Evolutionary conservation across 2,329 filamentous ascomycete genomes (phyloP), one percentile per base, ranked within the genome.

Genomic region (Exutisphaerella laricina): DNA sequence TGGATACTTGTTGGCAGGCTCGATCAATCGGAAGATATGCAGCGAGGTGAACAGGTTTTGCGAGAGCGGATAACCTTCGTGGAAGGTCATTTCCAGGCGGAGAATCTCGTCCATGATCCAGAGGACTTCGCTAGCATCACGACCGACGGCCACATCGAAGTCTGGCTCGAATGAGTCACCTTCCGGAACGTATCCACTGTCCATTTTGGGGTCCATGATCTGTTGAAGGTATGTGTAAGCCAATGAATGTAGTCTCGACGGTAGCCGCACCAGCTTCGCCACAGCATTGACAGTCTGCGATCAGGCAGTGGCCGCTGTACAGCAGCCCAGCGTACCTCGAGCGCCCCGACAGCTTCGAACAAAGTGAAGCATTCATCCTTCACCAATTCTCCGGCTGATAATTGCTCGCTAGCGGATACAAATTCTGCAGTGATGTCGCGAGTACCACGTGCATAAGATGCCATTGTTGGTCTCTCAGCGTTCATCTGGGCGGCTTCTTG

Each of bases 181-280:
- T 5, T 84, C 79, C 14, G 79, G 75, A 5, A 94, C 72, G 53
- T 84, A 88, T 20, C 92, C 92, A 60, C 88, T 96, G 66, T 98
- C 92, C 92, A 98, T 98, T 68, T 97, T 98, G 1, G 86, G 82
- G 60, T 98, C 92, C 87, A 96, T 96, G 57, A 98, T 95, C 92
- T 98, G 58, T 18, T 29, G 7, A 13, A 12, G 6, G 20, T n/a
- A n/a, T n/a, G n/a, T n/a, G n/a, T n/a, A n/a, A n/a, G n/a, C n/a
- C n/a, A n/a, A n/a, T n/a, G n/a, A n/a, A n/a, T n/a, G n/a, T n/a
- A n/a, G n/a, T n/a, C n/a, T n/a, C n/a, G n/a, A n/a, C n/a, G n/a
- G n/a, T n/a, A n/a, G n/a, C n/a, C n/a, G n/a, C n/a, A n/a, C n/a
- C n/a, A n/a, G n/a, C n/a, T n/a, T n/a, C n/a, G n/a, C n/a, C n/a